Evolutionary conservation across 208 protist species (phyloP), one percentile per base, ranked within the genome.

Genomic region (Crithidia sp.): DNA sequence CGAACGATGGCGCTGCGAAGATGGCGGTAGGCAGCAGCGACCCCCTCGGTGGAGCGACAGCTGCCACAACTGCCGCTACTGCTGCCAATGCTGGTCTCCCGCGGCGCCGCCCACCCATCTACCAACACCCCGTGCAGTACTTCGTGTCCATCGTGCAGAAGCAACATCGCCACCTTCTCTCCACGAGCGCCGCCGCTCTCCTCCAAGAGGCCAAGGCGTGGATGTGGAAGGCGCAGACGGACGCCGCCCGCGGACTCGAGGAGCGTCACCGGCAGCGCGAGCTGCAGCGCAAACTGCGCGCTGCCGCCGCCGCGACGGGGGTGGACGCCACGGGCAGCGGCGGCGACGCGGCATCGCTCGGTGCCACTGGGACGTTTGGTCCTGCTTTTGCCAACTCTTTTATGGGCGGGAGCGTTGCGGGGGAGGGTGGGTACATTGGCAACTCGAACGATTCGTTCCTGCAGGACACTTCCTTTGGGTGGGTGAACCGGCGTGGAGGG

Each of bases 61-160:
- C 28, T 28, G 28, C 28, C 40, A n/a, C 58, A 6, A 17, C 57
- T 4, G 17, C 14, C 37, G 58, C 61, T 36, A n/a, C 61, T 19
- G 45, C 45, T 52, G 45, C 43, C 3, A 17, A 4, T 36, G 60
- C 16, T 13, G 8, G 16, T n/a, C 17, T 4, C 28, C 5, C 28
- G 36, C 72, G 64, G 50, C 58, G 65, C 36, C 57, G 56, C 49
- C 14, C 59, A 19, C 7, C 56, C 4, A 45, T 57, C 16, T 79
- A 59, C 53, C 74, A 73, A 60, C 91, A 96, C 77, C 91, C 91
- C 19, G 88, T 80, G 16, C 82, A 96, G 74, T 93, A 88, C 74
- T 89, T 93, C 41, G 83, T 96, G 17, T 79, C 72, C 5, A 79
- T 91, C 41, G 91, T 88, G 16, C 71, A 85, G 40, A 79, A 80